Evolutionary conservation across 345 rosid species (phyloP).

Genomic region (Hibiscus mutabilis): DNA sequence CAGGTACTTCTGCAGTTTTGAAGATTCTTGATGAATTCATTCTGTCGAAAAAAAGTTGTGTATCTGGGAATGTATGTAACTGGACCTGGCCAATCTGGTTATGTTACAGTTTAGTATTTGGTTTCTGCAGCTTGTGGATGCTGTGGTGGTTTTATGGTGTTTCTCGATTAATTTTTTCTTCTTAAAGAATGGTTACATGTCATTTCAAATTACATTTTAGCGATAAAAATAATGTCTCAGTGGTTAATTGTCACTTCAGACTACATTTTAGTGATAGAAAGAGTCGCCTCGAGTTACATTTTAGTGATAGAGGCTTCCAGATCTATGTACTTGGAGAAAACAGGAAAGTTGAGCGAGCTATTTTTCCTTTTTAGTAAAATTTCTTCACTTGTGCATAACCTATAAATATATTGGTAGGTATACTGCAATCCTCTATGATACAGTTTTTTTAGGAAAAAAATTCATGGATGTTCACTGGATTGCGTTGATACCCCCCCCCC

Average conservation of each 20-base stretch:
- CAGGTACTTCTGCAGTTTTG: slow-evolving; percentile 17
- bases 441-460: neutral
- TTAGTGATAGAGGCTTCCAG: neutral
- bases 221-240: neutral
- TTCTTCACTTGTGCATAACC: neutral
- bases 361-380: neutral
- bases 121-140: neutral
- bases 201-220: neutral
- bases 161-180: neutral
- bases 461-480: neutral
- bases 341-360: neutral
- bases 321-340: neutral
- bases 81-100: slow-evolving; percentile 12
- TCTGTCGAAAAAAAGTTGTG: neutral
- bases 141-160: neutral
- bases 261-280: neutral
- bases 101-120: neutral
- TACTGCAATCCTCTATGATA: neutral
- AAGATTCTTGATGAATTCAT: neutral
- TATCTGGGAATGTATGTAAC: slow-evolving; percentile 17
- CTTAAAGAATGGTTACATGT: neutral
- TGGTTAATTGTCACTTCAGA: neutral
- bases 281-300: neutral
- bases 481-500: no score
- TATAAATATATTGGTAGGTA: neutral